Base-by-base conservation (phyloP, 306 rosid species). In the Ziziphus jujuba region DNA sequence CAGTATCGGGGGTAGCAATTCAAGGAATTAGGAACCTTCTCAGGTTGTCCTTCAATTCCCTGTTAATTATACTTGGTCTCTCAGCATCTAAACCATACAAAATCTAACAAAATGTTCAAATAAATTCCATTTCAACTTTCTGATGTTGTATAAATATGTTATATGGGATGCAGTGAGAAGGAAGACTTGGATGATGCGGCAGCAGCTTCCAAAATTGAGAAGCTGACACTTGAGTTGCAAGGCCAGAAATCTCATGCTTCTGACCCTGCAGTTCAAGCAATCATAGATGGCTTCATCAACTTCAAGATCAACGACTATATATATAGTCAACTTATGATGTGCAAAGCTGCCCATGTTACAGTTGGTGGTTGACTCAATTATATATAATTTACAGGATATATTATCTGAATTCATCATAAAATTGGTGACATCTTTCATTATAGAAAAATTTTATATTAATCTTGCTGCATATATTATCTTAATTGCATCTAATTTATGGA, bases 11-110 rank as follows among this genome's bases (percentile, higher is more conserved):
- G 56, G 8, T 71, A 50, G 86, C 86, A 20, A 76, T 80, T 44
- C 79, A 75, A 72, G 79, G 78, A 21, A 74, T 83, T 51, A 76
- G 70, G 77, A 62, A 75, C 28, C 74, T 86, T 56, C 77, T 80
- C 77, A 80, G 84, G 91, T 85, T 64, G 61, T 7, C 6, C 62
- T 0, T 55, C 4, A 64, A 59, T 14, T 14, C 50, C 54, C 56
- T 31, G 52, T 34, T 25, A 35, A 56, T 35, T 9, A 45, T 9
- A 35, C 28, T 61, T 36, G 9, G 9, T 50, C 2, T 61, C 13
- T 22, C 17, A 40, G 7, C 12, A 8, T 10, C 45, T 40, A 10
- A 9, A 40, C 0, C 11, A 8, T 40, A 10, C 2, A 40, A 28
- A 28, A 28, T 28, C 33, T 28, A 28, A 28, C 33, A 28, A 28